Evolutionary conservation across 441 rosid genomes (phyloP).

Genomic region (Gossypium gossypioides): DNA sequence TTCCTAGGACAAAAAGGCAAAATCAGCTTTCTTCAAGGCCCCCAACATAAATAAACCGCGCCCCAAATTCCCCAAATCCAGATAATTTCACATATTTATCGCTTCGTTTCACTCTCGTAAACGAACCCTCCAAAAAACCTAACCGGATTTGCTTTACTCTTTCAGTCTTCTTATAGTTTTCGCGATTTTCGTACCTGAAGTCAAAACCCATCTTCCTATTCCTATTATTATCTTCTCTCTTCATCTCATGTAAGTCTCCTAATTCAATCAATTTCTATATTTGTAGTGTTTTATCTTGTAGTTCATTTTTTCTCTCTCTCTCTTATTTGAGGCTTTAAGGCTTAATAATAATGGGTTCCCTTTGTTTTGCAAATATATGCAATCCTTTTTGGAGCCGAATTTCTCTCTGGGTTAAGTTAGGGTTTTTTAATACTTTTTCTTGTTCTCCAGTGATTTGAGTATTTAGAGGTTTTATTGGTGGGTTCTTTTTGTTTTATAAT

Average conservation of each 20-base stretch:
- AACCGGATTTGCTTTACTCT: background rate
- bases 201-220: background rate
- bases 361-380: background rate
- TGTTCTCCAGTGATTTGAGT: background rate
- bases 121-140: background rate
- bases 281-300: conserved; percentile 10
- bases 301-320: background rate
- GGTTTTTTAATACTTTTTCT: background rate
- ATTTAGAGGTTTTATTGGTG: background rate
- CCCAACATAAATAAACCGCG: background rate
- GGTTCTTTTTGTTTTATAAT: background rate
- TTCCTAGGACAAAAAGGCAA: background rate
- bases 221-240: background rate
- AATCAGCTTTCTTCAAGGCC: background rate
- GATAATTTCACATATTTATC: background rate
- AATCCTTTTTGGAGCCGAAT: background rate
- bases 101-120: background rate
- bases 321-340: background rate
- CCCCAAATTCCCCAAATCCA: background rate
- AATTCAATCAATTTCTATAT: background rate
- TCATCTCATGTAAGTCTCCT: background rate
- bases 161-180: background rate
- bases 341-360: background rate
- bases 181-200: background rate
- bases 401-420: background rate